Evolutionary conservation across 2,329 filamentous ascomycete species (phyloP).

Genomic region (Diplodia seriata): DNA sequence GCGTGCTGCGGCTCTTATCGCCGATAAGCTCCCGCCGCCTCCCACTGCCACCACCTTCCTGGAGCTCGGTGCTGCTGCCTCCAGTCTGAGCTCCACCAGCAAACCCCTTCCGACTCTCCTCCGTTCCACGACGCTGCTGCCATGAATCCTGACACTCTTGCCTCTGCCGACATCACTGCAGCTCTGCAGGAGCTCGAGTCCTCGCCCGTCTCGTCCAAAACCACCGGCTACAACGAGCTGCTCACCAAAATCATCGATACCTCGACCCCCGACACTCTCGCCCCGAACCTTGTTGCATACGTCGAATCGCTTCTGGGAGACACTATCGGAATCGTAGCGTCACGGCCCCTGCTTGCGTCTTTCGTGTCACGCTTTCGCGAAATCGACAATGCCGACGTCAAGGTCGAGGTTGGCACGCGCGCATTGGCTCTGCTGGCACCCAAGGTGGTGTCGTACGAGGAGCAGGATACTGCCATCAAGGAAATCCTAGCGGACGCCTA

Average conservation of each 20-base stretch:
- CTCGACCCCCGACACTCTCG: conserved; percentile 54
- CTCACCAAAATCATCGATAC: conserved; percentile 62
- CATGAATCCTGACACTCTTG: conserved; percentile 48
- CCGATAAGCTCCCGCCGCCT: neutral
- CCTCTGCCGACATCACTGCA: conserved; percentile 57
- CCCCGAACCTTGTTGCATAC: conserved; percentile 71
- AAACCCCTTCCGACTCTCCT: neutral
- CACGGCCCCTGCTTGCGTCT: conserved; percentile 71
- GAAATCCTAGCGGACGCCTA: conserved; percentile 83
- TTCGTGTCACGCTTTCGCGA: conserved; percentile 70
- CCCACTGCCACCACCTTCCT: conserved; percentile 10
- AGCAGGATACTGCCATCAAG: conserved; percentile 81
- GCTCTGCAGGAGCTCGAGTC: conserved; percentile 59
- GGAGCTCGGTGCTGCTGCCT: conserved; percentile 15
- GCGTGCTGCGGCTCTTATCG: neutral
- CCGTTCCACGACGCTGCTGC: conserved; percentile 23
- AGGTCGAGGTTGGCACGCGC: conserved; percentile 77
- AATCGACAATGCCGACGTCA: conserved; percentile 68
- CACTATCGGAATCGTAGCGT: conserved; percentile 76
- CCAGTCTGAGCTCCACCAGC: conserved; percentile 10
- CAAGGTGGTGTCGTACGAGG: conserved; percentile 77
- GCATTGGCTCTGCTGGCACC: conserved; percentile 72
- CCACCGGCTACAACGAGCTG: conserved; percentile 64
- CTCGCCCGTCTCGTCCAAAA: conserved; percentile 58
- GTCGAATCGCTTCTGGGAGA: conserved; percentile 71